phyloP scores from a whole-genome alignment of 306 rosid genomes.

The Mimosa pudica region DNA sequence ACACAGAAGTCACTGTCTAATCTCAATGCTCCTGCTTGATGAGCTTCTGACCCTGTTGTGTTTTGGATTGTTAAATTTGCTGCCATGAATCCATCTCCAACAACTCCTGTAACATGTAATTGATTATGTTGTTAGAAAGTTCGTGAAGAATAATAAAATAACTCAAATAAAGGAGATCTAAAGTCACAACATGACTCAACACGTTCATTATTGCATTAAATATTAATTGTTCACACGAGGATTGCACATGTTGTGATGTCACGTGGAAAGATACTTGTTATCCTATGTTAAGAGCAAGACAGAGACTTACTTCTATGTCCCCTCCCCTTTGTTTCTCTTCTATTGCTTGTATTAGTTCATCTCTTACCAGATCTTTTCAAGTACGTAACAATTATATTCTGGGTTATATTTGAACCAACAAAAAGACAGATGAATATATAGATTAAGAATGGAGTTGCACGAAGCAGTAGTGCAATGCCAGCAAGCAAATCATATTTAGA shows the following conservation, averaged over 20 bases:
- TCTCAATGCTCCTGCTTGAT: slow-evolving; percentile 93
- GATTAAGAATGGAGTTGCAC: too few relatives aligned
- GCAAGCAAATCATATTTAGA: too few relatives aligned
- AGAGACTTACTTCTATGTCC: background rate
- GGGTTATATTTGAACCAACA: too few relatives aligned
- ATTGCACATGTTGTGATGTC: background rate
- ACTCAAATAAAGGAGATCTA: background rate
- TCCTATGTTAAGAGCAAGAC: background rate
- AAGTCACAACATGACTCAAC: background rate
- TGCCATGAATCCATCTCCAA: slow-evolving; percentile 97
- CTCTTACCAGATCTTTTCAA: background rate
- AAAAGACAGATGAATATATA: too few relatives aligned
- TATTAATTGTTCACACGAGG: background rate
- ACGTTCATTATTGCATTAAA: background rate
- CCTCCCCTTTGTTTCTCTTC: background rate
- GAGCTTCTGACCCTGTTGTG: slow-evolving; percentile 87
- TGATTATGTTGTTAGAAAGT: background rate
- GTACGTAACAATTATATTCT: too few relatives aligned
- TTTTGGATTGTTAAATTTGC: slow-evolving; percentile 67
- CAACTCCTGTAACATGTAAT: slow-evolving; percentile 53
- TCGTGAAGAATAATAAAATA: background rate
- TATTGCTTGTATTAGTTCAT: background rate
- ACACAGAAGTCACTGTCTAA: slow-evolving; percentile 75
- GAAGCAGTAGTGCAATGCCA: too few relatives aligned
- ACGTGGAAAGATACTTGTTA: background rate